phyloP scores from a whole-genome alignment of 306 rosid species.

The Vigna mungo region DNA sequence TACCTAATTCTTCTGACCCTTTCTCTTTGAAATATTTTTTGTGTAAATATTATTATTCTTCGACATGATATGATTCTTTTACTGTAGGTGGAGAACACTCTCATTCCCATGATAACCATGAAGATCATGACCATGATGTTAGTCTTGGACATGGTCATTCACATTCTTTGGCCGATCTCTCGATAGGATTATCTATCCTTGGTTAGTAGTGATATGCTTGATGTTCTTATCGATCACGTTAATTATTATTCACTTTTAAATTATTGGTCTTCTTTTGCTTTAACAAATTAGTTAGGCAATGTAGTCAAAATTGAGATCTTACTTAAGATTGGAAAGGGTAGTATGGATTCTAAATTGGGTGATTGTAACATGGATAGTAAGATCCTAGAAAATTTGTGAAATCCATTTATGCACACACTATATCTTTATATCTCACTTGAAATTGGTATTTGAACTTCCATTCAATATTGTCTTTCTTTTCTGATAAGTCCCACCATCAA shows the following conservation, averaged over 20 bases:
- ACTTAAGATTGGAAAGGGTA: not conserved
- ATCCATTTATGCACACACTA: not conserved
- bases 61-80: conserved; percentile 33
- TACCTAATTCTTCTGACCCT: conserved; percentile 6
- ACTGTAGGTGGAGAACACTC: conserved; percentile 77
- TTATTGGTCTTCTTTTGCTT: conserved; percentile 29
- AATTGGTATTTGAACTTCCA: not conserved
- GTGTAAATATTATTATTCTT: not conserved
- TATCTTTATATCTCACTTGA: not conserved
- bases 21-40: not conserved
- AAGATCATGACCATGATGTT: conserved; percentile 57
- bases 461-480: not conserved
- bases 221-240: conserved; percentile 18
- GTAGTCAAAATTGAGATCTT: not conserved
- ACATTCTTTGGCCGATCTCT: conserved; percentile 88
- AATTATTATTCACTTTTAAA: conserved; percentile 36
- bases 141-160: conserved; percentile 67
- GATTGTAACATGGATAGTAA: not conserved
- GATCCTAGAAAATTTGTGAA: not conserved
- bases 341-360: not conserved
- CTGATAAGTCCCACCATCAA: too few relatives aligned
- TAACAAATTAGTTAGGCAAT: not conserved
- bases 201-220: conserved; percentile 62
- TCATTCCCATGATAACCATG: conserved; percentile 66
- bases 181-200: conserved; percentile 81